Base-by-base conservation (phyloP, 2,329 filamentous ascomycete species). In the Paecilomyces niveus region DNA sequence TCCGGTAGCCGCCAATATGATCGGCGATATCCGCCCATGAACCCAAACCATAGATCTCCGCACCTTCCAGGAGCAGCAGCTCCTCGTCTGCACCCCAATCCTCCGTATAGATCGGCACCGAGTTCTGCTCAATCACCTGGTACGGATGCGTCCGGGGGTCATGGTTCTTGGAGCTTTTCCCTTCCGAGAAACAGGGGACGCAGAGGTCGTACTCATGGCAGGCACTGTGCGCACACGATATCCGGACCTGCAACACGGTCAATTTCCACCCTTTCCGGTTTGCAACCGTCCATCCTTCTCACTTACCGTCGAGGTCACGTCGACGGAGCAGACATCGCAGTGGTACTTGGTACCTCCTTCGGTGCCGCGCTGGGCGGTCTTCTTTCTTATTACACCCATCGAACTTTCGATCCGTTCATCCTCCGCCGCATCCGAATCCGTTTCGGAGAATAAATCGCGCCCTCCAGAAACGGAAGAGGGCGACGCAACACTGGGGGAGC, bases 81-180 rank as follows among this genome's bases (percentile, higher is more conserved):
- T 99, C 94, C 72, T 99, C 94, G 71, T 99, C 94, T 24, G 94
- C 94, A 56, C 94, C 94, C 94, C 94, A 99, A 70, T 96, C 92
- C 59, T 85, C 84, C 64, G 92, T 88, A 69, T 96, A 99, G 59
- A 99, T 97, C 0, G 94, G 94, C 54, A 99, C 96, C 0, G 93
- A 97, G 71, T 99, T 96, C 69, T 97, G 94, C 74, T 99, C 94
- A 64, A 99, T 97, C 33, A 99, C 94, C 62, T 90, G 89, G 73
- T 88, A 99, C 13, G 90, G 81, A 75, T 99, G 94, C 11, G 89
- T 89, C 4, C 86, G 83, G 7, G 94, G 93, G 64, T 95, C 87
- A 74, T 99, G 94, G 58, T 89, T 87, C 67, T 90, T 89, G 62
- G 90, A 90, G 53, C 84, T 81, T 67, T 90, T 85, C 63, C 91